Evolutionary conservation across 139 green algal species (phyloP).

Genomic region (Haematococcus lacustris): DNA sequence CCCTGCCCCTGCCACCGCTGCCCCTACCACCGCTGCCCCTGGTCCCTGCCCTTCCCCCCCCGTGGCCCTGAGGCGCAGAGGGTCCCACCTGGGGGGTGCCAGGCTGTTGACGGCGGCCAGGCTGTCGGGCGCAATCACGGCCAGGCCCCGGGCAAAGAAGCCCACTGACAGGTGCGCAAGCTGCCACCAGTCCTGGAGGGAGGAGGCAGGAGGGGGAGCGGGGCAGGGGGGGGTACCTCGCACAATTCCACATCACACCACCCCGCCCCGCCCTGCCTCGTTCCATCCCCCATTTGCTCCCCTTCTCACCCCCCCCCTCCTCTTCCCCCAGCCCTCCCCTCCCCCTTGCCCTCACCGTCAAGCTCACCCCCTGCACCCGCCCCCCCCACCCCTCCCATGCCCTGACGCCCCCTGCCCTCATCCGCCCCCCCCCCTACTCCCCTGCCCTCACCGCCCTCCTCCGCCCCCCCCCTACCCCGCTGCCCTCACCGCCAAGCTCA

Average conservation of each 20-base stretch:
- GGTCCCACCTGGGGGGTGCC: conserved; percentile 9
- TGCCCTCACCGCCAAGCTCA: neutral
- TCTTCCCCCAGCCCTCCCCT: too few relatives aligned
- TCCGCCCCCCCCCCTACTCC: neutral
- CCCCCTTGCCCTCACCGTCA: neutral
- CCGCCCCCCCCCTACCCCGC: too few relatives aligned
- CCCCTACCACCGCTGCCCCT: too few relatives aligned
- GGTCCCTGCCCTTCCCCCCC: too few relatives aligned
- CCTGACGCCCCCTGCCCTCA: too few relatives aligned
- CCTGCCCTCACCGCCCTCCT: too few relatives aligned
- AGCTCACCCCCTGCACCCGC: too few relatives aligned
- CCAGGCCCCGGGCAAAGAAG: conserved; percentile 24
- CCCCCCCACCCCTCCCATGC: neutral
- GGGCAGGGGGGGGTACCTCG: neutral
- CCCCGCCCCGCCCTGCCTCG: too few relatives aligned
- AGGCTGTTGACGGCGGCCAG: conserved; percentile 6
- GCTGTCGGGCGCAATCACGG: neutral
- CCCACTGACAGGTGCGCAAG: conserved; percentile 24
- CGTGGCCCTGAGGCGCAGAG: too few relatives aligned
- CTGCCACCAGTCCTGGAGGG: conserved; percentile 27
- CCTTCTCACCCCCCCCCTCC: neutral
- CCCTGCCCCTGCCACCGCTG: too few relatives aligned
- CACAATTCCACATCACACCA: neutral
- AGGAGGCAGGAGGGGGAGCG: neutral
- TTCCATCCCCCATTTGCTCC: neutral